These are phyloP conservation scores for Marsdenia floribunda DNA, from an alignment of 257 asterid genomes.

Conservation along the genomic window DNA sequence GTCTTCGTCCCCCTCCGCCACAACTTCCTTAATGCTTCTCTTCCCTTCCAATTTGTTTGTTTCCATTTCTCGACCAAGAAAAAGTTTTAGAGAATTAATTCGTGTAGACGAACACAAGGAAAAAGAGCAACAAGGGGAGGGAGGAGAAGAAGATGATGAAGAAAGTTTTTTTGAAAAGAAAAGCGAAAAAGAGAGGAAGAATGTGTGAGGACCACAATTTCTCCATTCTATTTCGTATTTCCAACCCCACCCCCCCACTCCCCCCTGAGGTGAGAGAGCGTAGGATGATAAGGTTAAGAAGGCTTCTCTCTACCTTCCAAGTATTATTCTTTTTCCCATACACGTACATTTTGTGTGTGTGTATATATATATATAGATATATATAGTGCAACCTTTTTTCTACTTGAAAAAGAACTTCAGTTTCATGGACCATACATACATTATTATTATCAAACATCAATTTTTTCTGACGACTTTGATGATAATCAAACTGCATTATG, in stretches of 20 bases:
- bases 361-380: not conserved
- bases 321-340: conserved; percentile 13
- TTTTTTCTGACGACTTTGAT: not conserved
- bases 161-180: not conserved
- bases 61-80: conserved; percentile 44
- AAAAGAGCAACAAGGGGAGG: conserved; percentile 19
- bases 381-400: not conserved
- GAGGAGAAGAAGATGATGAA: conserved; percentile 17
- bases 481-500: not conserved
- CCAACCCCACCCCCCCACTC: too few relatives aligned
- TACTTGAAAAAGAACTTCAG: conserved; percentile 2
- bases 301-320: not conserved
- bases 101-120: not conserved
- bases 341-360: conserved; percentile 2
- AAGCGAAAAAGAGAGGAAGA: conserved; percentile 31
- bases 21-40: conserved; percentile 35
- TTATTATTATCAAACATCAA: not conserved
- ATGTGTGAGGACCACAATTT: conserved; percentile 68
- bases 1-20: conserved; percentile 24
- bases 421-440: conserved; percentile 7
- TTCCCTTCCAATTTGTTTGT: conserved; percentile 53
- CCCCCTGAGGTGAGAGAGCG: conserved; percentile 16
- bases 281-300: conserved; percentile 8
- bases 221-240: conserved; percentile 40
- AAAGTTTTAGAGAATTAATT: conserved; percentile 16